Conservation (phyloP, 2,329 filamentous ascomycete species). For the Ophiostoma fasciatum region DNA sequence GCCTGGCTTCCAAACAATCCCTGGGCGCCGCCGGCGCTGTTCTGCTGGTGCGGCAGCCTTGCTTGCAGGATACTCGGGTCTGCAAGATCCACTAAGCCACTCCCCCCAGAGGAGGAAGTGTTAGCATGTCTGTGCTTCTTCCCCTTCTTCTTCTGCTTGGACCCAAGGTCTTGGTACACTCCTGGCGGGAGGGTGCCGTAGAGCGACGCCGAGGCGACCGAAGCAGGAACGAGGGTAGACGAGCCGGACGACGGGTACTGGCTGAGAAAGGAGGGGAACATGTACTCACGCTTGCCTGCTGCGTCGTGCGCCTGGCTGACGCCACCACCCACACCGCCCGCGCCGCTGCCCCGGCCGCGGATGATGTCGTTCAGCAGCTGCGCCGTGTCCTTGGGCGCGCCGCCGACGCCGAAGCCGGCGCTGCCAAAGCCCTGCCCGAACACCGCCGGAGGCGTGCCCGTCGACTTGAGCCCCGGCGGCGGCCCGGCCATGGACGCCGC, state of each 20-base stretch:
- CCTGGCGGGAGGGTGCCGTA: slow-evolving; percentile 75
- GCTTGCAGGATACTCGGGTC: slow-evolving; percentile 99
- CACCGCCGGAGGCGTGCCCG: slow-evolving; percentile 86
- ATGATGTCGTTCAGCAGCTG: slow-evolving; percentile 74
- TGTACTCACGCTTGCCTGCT: slow-evolving; percentile 98
- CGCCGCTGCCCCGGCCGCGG: slow-evolving; percentile 42
- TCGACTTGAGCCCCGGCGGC: slow-evolving; percentile 87
- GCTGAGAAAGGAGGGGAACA: slow-evolving; percentile 73
- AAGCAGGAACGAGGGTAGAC: slow-evolving; percentile 62
- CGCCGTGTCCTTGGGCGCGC: slow-evolving; percentile 53
- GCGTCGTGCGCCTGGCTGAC: slow-evolving; percentile 64
- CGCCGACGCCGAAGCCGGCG: slow-evolving; percentile 36
- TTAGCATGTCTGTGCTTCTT: slow-evolving; percentile 99
- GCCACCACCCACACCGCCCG: too few species aligned
- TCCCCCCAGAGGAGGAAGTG: slow-evolving; percentile 99
- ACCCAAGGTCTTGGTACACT: slow-evolving; percentile 78
- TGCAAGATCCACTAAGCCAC: slow-evolving; percentile 99
- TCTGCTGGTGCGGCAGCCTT: slow-evolving; percentile 77
- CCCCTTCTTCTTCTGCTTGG: slow-evolving; percentile 99
- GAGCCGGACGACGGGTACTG: slow-evolving; percentile 64
- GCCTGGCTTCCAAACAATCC: slow-evolving; percentile 75
- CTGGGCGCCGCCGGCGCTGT: slow-evolving; percentile 72
- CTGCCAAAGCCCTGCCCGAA: slow-evolving; percentile 78
- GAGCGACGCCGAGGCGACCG: slow-evolving; percentile 56
- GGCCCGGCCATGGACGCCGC: slow-evolving; percentile 77